Conservation (phyloP, 2,329 filamentous ascomycete genomes). For the Diaporthe ilicicola region DNA sequence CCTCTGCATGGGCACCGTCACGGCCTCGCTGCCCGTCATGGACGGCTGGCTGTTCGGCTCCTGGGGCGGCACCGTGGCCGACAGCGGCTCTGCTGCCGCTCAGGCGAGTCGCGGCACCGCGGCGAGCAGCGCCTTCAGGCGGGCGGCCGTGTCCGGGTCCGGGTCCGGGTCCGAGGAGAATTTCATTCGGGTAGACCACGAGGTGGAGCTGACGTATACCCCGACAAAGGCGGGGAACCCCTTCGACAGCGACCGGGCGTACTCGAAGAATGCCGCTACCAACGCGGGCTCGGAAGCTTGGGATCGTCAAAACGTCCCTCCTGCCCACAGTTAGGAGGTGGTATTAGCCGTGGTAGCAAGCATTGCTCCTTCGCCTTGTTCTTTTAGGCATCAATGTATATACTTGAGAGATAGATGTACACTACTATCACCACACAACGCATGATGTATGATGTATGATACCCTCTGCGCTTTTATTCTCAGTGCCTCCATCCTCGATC, state of each 20-base stretch:
- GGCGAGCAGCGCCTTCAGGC: slow-evolving; percentile 15
- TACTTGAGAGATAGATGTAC: slow-evolving; percentile 1
- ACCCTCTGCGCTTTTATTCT: neutral
- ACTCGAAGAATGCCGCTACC: neutral
- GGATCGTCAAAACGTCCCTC: neutral
- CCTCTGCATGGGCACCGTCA: slow-evolving; percentile 42
- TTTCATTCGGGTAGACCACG: slow-evolving; percentile 13
- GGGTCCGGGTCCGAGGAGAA: neutral
- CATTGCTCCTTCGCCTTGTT: neutral
- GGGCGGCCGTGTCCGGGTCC: neutral
- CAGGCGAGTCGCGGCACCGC: neutral
- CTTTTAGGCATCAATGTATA: neutral
- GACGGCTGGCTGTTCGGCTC: slow-evolving; percentile 35
- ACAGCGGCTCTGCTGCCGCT: neutral
- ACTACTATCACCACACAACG: neutral
- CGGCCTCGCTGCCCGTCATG: slow-evolving; percentile 45
- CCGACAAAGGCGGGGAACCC: neutral
- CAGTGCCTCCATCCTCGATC: neutral
- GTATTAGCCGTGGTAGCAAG: too few species aligned
- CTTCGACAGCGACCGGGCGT: neutral
- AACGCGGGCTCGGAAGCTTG: neutral
- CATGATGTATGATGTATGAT: neutral
- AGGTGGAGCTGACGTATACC: slow-evolving; percentile 14
- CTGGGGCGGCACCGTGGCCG: slow-evolving; percentile 17
- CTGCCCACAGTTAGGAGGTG: neutral